Base-by-base conservation (phyloP, 306 rosid species). In the Citrullus colocynthis region DNA sequence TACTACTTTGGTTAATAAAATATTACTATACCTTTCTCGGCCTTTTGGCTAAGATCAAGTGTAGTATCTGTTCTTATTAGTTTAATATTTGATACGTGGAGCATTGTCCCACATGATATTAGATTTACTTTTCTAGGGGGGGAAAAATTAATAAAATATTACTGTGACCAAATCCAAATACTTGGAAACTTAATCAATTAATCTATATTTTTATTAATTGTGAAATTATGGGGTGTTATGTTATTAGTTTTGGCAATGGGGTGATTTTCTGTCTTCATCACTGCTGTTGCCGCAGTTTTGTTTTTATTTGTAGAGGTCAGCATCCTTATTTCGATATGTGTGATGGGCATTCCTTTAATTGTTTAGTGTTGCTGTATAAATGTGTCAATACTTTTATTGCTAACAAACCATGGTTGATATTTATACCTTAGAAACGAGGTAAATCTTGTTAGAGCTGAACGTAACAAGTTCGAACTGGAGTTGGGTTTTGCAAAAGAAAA, bases 401-500 rank as follows among this genome's bases (percentile, higher is more conserved):
- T 65, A 16, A 34, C 18, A 69, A 28, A 12, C 59, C 21, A 12
- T 55, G 7, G 12, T 45, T 65, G 79, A 48, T 74, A 34, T 79
- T 77, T 51, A 44, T 17, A 81, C 52, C 20, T 74, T 81, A 95
- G 99, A 93, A 83, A 86, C 24, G 96, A 92, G 85, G 83, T 89
- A 41, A 84, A 88, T 82, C 54, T 80, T 32, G 80, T 92, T 54
- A 86, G 90, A 64, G 84, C 97, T 54, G 97, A 90, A 67, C 89
- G 96, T 81, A 96, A 90, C 80, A 90, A 95, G 83, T 79, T 83
- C 69, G 84, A 78, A 44, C 88, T 89, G 41, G 97, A 90, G 85
- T 90, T 88, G 60, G 88, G 85, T 81, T 89, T 95, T 86, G 86
- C 93, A 10, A 85, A 82, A 79, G 99, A 89, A 67, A 88, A 84